These are phyloP conservation scores for Panaeolus cyanescens DNA, from an alignment of 768 basidiomycete species.

Conservation along the genomic window DNA sequence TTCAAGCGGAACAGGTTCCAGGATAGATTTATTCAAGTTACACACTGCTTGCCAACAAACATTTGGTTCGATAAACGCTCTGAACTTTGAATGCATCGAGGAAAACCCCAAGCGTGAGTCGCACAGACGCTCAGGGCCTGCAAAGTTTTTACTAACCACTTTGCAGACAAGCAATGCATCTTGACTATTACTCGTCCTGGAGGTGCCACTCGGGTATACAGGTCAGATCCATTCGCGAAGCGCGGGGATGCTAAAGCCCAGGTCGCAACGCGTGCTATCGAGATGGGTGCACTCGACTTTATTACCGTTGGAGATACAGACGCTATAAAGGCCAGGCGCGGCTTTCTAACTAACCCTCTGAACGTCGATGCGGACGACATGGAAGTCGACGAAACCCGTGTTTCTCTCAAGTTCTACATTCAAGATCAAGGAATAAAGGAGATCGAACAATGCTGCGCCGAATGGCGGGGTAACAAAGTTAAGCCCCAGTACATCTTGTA, in stretches of 20 bases:
- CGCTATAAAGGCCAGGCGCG: conserved; percentile 31
- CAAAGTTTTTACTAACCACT: not conserved
- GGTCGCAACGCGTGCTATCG: conserved; percentile 54
- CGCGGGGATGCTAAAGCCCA: conserved; percentile 56
- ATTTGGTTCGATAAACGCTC: conserved; percentile 39
- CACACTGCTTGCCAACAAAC: conserved; percentile 43
- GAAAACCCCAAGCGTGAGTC: conserved; percentile 37
- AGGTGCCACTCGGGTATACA: conserved; percentile 53
- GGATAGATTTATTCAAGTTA: conserved; percentile 31
- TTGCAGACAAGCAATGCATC: conserved; percentile 58
- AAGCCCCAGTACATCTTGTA: conserved; percentile 56
- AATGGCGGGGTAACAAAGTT: conserved; percentile 56
- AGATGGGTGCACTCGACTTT: conserved; percentile 64
- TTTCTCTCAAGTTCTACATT: conserved; percentile 14
- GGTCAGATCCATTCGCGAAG: conserved; percentile 46
- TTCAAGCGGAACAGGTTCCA: conserved; percentile 3
- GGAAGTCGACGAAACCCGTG: conserved; percentile 15
- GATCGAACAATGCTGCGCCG: conserved; percentile 55
- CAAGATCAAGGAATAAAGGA: conserved; percentile 30
- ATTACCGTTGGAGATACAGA: conserved; percentile 47
- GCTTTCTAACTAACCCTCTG: conserved; percentile 33
- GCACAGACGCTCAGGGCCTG: not conserved
- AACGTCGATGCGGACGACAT: conserved; percentile 22
- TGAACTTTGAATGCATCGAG: conserved; percentile 53
- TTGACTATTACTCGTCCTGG: conserved; percentile 60